Base-by-base conservation (phyloP, 768 basidiomycete species). In the Suillus luteus region DNA sequence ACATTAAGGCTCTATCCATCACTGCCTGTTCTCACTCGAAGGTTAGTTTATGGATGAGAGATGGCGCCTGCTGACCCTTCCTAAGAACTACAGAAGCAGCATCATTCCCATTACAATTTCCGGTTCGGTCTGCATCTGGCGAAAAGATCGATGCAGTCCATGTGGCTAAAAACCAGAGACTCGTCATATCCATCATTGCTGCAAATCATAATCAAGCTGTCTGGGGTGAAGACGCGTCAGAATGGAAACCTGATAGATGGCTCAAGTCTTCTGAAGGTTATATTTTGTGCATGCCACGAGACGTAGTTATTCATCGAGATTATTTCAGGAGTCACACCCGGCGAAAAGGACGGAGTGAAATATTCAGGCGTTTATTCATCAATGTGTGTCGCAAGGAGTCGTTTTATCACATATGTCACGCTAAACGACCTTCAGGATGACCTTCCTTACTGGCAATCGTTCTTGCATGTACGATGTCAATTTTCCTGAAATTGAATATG, bases 201-300 rank as follows among this genome's bases (percentile, higher is more conserved):
- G 75, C 73, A 35, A 83, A 84, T 64, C 72, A 81, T 10, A 70
- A 81, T 7, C 75, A 79, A 64, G 74, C 74, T 7, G 72, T 83
- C 1, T 84, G 83, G 83, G 83, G 83, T 5, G 51, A 62, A n/a
- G 71, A 76, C 62, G 72, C 69, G 17, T 60, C 76, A 54, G 73
- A 80, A 61, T 84, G 82, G 82, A 81, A 77, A 61, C 83, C 83
- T 14, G 77, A 81, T 65, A 68, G 83, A 52, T 85, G 82, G 82
- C 60, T 83, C 8, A 33, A 60, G n/a, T 65, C 69, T 11, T 19
- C 61, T 37, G 31, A 48, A 46, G 59, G 48, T 35, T 15, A 51
- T 1, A 48, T 54, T 14, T 48, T 48, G 11, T 14, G 59, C 4
- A 12, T 14, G 33, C 6, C 33, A 54, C 6, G 10, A 54, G 11